Evolutionary conservation across 2,329 filamentous ascomycete genomes (phyloP).

Genomic region (Paramyrothecium roridum): DNA sequence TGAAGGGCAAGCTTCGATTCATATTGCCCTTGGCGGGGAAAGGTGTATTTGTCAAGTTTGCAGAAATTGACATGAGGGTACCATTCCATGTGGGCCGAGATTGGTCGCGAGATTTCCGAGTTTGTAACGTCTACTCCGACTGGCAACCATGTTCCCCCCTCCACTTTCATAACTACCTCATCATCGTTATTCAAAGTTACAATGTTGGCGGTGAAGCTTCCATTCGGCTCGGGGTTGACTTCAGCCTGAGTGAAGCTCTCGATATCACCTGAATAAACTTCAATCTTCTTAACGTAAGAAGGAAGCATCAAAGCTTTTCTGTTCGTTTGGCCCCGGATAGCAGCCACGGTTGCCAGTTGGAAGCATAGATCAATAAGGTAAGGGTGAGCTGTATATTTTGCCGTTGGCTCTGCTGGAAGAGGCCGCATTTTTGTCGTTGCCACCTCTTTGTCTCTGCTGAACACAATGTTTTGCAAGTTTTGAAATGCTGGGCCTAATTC

Average conservation of each 20-base stretch:
- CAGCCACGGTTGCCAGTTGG: not conserved
- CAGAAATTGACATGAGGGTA: constrained; percentile 4
- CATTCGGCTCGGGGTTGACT: not conserved
- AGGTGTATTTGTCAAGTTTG: not conserved
- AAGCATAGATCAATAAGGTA: not conserved
- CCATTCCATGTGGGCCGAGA: constrained; percentile 3
- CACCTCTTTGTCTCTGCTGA: not conserved
- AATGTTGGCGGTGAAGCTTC: not conserved
- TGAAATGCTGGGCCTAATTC: not conserved
- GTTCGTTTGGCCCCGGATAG: not conserved
- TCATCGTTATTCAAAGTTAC: not conserved
- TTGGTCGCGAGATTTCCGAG: not conserved
- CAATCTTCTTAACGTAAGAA: not conserved
- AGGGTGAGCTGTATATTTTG: not conserved
- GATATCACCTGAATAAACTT: not conserved
- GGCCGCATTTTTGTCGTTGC: not conserved
- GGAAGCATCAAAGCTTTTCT: not conserved
- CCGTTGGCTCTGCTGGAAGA: not conserved
- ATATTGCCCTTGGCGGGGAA: not conserved
- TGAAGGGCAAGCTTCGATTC: not conserved
- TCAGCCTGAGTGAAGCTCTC: not conserved
- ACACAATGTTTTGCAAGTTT: not conserved
- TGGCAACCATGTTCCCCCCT: not conserved
- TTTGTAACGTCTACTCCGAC: not conserved
- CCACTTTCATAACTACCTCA: not conserved